Evolutionary conservation across 1,284 basidiomycete species (phyloP), one percentile per base, ranked within the genome.

Genomic region (Irpex lacteus): DNA sequence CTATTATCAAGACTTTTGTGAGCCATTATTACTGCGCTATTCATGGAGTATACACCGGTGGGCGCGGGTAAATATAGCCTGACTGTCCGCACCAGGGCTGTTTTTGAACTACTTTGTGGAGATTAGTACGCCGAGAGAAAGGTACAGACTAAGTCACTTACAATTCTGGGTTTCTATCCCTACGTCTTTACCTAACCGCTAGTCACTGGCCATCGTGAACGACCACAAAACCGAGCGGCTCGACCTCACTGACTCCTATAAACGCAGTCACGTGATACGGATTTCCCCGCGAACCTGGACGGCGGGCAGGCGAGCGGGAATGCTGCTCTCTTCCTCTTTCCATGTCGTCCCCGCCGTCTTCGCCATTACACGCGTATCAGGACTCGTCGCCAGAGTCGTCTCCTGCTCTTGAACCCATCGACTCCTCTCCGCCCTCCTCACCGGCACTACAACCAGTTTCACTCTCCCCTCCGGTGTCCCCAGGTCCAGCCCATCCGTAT

Each of bases 401-500:
- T 11, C 70, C 70, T 21, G 59, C 61, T 5, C 36, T 66, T 2
- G 66, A 61, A 4, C 60, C 69, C 9, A 49, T 67, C 18, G 71
- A 72, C 61, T 71, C 70, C 3, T 72, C 71, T 0, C 70, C 71
- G 3, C 67, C 66, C 2, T 69, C 68, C 2, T 72, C 71, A 15
- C 71, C 71, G n/a, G 55, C 19, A 44, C 52, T 65, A 19, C 50
- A 11, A 4, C 62, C 69, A 1, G 37, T 67, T 9, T 32, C 57
- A 15, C 58, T 58, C 44, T 67, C 70, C 3, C 70, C 71, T 1
- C 71, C 71, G 2, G 62, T 58, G 3, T 75, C 73, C 9, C 74
- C 73, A 7, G 71, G 70, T 1, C 62, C 66, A 4, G 19, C 63
- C 9, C 68, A 74, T 40, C 74, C 74, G 4, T 74, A 70, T 55